Evolutionary conservation across 306 rosid species (phyloP).

Genomic region (Pyrus bretschneideri): DNA sequence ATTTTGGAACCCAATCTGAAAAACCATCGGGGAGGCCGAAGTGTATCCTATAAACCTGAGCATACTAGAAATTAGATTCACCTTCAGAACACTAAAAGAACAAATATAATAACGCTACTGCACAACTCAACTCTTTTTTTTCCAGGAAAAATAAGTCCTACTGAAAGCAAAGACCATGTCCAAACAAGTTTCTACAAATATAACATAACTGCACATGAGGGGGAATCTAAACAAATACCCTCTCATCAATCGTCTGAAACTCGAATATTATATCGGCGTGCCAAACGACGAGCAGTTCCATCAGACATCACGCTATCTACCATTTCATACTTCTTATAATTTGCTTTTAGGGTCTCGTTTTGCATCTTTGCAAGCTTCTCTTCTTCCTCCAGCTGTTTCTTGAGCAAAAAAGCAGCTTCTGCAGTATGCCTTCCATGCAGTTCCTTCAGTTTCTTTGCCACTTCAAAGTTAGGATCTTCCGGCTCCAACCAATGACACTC

Average conservation of each 20-base stretch:
- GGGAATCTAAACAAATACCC: background rate
- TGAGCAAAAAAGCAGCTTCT: conserved; percentile 39
- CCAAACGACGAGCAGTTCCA: conserved; percentile 55
- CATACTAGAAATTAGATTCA: too few species aligned
- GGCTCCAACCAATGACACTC: conserved; percentile 46
- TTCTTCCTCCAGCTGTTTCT: conserved; percentile 53
- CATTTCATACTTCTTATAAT: conserved; percentile 49
- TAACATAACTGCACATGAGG: background rate
- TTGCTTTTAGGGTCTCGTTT: conserved; percentile 30
- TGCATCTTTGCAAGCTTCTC: conserved; percentile 64
- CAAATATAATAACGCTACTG: background rate
- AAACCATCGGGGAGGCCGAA: too few species aligned
- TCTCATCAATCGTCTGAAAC: conserved; percentile 27
- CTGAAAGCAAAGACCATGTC: background rate
- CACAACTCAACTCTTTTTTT: background rate
- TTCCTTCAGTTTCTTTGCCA: conserved; percentile 44
- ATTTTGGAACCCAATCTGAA: too few species aligned
- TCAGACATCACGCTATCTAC: conserved; percentile 44
- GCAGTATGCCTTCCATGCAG: conserved; percentile 39
- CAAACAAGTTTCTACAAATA: background rate
- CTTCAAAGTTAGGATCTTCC: conserved; percentile 58
- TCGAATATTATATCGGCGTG: conserved; percentile 27
- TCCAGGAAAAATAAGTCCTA: background rate
- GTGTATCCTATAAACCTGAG: too few species aligned
- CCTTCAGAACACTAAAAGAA: background rate